Evolutionary conservation across 208 protist genomes (phyloP).

Genomic region (Phytomonas sp.): DNA sequence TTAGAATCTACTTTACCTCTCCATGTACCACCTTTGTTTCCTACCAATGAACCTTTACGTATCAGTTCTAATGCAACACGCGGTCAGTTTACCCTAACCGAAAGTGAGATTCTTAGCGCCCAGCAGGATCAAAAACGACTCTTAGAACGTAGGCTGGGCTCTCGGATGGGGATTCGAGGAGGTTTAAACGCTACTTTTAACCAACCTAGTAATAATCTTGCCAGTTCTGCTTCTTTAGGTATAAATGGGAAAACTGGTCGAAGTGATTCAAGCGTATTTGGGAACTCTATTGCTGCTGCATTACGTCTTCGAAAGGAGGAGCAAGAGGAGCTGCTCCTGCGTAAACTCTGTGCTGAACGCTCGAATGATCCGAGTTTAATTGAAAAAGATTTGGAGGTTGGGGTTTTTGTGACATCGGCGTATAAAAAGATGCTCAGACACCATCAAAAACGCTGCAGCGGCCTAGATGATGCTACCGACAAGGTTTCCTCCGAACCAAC

Average conservation of each 20-base stretch:
- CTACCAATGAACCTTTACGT: background rate
- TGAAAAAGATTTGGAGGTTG: constrained; percentile 59
- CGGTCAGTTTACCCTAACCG: background rate
- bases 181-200: background rate
- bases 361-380: constrained; percentile 23
- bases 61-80: background rate
- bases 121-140: background rate
- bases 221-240: background rate
- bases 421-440: constrained; percentile 44
- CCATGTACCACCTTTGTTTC: background rate
- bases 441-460: constrained; percentile 13
- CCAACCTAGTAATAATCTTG: background rate
- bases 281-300: constrained; percentile 44
- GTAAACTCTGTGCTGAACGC: constrained; percentile 35
- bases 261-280: constrained; percentile 28
- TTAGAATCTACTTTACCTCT: background rate
- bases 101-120: background rate
- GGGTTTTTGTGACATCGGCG: constrained; percentile 59
- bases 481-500: constrained; percentile 9
- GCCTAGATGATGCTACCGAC: background rate
- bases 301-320: constrained; percentile 32
- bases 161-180: background rate
- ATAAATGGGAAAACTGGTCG: background rate
- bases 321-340: constrained; percentile 28
- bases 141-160: background rate